A percentile compares a stretch with the other conserved stretches of the same genome.
Evolutionary conservation across 352 stramenopile species (phyloP).

Genomic region (Nothophytophthora sp.): DNA sequence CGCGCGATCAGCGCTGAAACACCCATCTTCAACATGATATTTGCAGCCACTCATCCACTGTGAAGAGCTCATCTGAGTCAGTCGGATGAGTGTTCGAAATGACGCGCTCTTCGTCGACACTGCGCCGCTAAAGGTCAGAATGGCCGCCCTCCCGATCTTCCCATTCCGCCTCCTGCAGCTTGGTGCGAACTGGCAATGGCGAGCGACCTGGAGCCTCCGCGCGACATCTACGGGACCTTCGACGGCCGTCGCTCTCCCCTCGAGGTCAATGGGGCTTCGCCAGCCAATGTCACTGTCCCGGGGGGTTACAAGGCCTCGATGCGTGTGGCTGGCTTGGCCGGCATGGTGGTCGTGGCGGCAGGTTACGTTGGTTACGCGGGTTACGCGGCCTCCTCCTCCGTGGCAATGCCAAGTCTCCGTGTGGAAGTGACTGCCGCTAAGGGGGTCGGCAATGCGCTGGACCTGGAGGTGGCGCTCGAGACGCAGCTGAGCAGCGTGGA

Average conservation of each 20-base stretch:
- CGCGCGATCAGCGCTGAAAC: no score
- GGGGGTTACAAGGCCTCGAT: conserved; percentile 9
- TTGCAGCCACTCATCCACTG: no score
- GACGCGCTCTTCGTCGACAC: no score
- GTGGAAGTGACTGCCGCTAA: conserved; percentile 1
- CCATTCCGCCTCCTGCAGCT: background rate
- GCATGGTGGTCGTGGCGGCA: conserved; percentile 31
- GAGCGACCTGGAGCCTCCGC: conserved; percentile 16
- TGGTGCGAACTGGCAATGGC: no score
- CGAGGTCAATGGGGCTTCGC: background rate
- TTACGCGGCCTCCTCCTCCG: conserved; percentile 4
- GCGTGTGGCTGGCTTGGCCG: conserved; percentile 24
- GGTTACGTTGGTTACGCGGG: conserved; percentile 30
- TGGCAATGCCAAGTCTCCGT: conserved; percentile 6
- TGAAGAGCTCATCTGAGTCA: no score
- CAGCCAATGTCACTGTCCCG: background rate
- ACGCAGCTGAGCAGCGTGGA: conserved; percentile 21
- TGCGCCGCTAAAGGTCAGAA: no score
- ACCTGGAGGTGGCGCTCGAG: conserved; percentile 17
- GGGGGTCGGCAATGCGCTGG: background rate
- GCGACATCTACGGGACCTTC: conserved; percentile 56
- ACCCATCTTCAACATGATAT: no score
- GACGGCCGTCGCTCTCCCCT: conserved; percentile 5
- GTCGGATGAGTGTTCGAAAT: no score
- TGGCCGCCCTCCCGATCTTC: no score